Conservation (phyloP, 2,329 filamentous ascomycete species). For the Xylariaceae sp. region DNA sequence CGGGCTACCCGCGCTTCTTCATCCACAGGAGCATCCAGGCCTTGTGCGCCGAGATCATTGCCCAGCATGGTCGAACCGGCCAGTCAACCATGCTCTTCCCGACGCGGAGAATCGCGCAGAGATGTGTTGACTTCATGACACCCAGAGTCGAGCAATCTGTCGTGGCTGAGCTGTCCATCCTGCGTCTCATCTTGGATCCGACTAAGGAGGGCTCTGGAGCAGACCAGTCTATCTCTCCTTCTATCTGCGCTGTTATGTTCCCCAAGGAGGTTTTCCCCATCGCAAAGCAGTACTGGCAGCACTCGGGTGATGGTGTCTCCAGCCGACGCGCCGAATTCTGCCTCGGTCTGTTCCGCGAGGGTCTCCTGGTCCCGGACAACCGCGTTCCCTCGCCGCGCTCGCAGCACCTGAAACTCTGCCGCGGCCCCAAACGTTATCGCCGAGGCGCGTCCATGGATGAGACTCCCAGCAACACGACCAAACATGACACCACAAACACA, state of each 20-base stretch:
- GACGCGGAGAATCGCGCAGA: conserved; percentile 59
- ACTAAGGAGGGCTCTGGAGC: conserved; percentile 47
- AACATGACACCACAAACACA: conserved; percentile 9
- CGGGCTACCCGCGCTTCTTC: conserved; percentile 94
- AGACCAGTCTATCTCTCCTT: conserved; percentile 52
- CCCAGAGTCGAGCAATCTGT: conserved; percentile 51
- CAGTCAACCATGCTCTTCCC: conserved; percentile 81
- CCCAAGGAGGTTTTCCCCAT: conserved; percentile 59
- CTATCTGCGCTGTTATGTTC: conserved; percentile 67
- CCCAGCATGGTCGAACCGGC: conserved; percentile 54
- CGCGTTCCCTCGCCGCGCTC: conserved; percentile 26
- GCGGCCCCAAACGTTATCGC: conserved; percentile 78
- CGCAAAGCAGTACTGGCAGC: conserved; percentile 97
- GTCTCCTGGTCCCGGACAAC: conserved; percentile 43
- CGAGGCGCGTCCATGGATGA: conserved; percentile 43
- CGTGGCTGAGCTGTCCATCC: conserved; percentile 44
- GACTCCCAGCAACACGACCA: conserved; percentile 16
- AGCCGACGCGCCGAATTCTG: conserved; percentile 90
- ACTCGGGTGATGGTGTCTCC: conserved; percentile 86
- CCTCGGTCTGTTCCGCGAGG: conserved; percentile 65
- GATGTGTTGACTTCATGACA: conserved; percentile 70
- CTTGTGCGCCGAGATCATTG: conserved; percentile 63
- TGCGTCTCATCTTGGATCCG: conserved; percentile 60
- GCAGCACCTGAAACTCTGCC: conserved; percentile 41
- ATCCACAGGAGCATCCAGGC: conserved; percentile 77